Percentiles rank a stretch among this genome's conserved stretches.
Evolutionary conservation across 106 monocot genomes (phyloP).

Genomic region (Dendrobium chrysotoxum): DNA sequence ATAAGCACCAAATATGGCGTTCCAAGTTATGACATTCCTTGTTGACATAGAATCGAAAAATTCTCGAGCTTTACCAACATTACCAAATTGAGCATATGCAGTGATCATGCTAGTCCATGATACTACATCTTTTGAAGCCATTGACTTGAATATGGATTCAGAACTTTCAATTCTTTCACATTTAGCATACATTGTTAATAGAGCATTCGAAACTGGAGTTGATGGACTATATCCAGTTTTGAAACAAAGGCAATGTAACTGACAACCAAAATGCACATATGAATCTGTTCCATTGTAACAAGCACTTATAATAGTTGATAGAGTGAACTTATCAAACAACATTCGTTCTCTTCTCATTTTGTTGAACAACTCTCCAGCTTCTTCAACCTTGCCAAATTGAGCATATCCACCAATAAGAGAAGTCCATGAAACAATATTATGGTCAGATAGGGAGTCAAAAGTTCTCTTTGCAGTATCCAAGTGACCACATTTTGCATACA

Average conservation of each 20-base stretch:
- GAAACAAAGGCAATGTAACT: constrained; percentile 54
- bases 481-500: constrained; percentile 75
- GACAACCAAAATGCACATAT: constrained; percentile 29
- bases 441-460: constrained; percentile 37
- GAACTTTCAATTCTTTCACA: constrained; percentile 45
- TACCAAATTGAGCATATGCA: constrained; percentile 62
- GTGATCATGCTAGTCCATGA: constrained; percentile 94
- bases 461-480: constrained; percentile 50
- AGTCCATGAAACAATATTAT: constrained; percentile 64
- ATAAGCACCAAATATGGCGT: constrained; percentile 65
- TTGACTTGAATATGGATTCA: constrained; percentile 53
- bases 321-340: constrained; percentile 46
- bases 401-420: constrained; percentile 58
- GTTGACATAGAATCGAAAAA: constrained; percentile 52
- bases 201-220: constrained; percentile 72
- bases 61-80: constrained; percentile 41
- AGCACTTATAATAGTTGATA: constrained; percentile 61
- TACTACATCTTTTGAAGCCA: constrained; percentile 60
- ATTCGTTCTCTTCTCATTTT: constrained; percentile 51
- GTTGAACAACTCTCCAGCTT: constrained; percentile 59
- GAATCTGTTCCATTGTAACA: constrained; percentile 39
- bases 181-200: constrained; percentile 71
- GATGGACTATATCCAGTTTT: constrained; percentile 42
- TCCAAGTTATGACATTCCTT: constrained; percentile 84
- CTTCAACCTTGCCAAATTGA: constrained; percentile 32